Percentiles rank a stretch among this genome's conserved stretches.
These are phyloP conservation scores for Paramecium octaurelia DNA, from an alignment of 73 alveolate species.

Conservation along the genomic window DNA sequence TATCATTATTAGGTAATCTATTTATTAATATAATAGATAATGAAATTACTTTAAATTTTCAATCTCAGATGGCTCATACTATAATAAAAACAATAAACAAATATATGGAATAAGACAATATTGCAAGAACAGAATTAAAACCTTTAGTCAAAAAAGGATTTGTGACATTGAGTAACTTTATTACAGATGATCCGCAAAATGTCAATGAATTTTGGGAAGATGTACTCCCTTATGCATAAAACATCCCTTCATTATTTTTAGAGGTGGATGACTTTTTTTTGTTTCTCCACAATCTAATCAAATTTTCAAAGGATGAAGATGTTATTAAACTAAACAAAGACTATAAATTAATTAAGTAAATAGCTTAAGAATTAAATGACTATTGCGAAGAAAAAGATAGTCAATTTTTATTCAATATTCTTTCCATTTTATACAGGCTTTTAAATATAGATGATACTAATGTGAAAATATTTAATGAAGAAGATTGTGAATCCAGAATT, in stretches of 20 bases:
- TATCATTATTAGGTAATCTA: neutral
- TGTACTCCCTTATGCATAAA: neutral
- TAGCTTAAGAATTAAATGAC: neutral
- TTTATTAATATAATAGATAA: neutral
- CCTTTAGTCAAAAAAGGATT: neutral
- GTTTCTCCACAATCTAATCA: neutral
- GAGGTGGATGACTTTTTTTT: neutral
- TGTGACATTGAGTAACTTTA: neutral
- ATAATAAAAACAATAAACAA: neutral
- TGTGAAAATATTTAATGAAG: neutral
- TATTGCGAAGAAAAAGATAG: neutral
- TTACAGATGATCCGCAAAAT: neutral
- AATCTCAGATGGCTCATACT: neutral
- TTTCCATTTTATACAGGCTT: neutral
- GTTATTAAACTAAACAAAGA: neutral
- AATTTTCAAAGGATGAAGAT: neutral
- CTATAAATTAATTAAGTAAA: neutral
- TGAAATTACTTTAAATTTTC: neutral
- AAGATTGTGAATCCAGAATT: neutral
- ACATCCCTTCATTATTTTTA: neutral
- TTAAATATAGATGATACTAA: neutral
- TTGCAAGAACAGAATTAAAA: neutral
- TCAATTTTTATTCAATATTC: neutral
- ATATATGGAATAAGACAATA: neutral
- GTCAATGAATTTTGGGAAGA: neutral